These are phyloP conservation scores for Teunomyces pallodes DNA, from an alignment of 805 yeast genomes.

Conservation along the genomic window DNA sequence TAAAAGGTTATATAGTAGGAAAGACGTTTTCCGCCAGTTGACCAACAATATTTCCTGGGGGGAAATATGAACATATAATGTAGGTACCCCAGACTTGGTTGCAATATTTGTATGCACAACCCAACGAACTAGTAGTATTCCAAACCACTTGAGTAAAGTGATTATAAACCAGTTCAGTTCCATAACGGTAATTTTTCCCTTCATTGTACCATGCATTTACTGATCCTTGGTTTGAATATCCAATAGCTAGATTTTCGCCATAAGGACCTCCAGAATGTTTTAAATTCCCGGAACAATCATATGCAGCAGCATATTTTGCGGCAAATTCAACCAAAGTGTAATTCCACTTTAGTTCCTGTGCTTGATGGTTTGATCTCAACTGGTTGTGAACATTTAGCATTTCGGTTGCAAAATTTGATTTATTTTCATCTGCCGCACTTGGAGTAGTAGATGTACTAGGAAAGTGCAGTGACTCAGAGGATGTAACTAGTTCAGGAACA, in stretches of 20 bases:
- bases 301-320: slow-evolving; percentile 26
- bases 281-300: slow-evolving; percentile 34
- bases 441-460: background rate
- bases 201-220: slow-evolving; percentile 42
- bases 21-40: slow-evolving; percentile 22
- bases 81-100: slow-evolving; percentile 32
- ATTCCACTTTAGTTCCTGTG: slow-evolving; percentile 32
- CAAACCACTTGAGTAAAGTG: slow-evolving; percentile 42
- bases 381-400: slow-evolving; percentile 28
- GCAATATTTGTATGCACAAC: slow-evolving; percentile 36
- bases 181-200: slow-evolving; percentile 28
- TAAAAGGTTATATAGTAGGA: slow-evolving; percentile 11
- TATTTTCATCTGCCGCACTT: background rate
- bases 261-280: slow-evolving; percentile 34
- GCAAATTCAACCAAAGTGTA: slow-evolving; percentile 29
- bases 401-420: slow-evolving; percentile 14
- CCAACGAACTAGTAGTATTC: slow-evolving; percentile 30
- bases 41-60: slow-evolving; percentile 31
- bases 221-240: slow-evolving; percentile 33
- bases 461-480: background rate
- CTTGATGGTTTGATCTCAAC: slow-evolving; percentile 29
- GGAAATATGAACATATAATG: slow-evolving; percentile 37
- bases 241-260: slow-evolving; percentile 42
- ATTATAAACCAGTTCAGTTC: slow-evolving; percentile 24
- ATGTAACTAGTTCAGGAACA: background rate